Conservation (phyloP, 129 eudicot species). For the Tagetes erecta region DNA sequence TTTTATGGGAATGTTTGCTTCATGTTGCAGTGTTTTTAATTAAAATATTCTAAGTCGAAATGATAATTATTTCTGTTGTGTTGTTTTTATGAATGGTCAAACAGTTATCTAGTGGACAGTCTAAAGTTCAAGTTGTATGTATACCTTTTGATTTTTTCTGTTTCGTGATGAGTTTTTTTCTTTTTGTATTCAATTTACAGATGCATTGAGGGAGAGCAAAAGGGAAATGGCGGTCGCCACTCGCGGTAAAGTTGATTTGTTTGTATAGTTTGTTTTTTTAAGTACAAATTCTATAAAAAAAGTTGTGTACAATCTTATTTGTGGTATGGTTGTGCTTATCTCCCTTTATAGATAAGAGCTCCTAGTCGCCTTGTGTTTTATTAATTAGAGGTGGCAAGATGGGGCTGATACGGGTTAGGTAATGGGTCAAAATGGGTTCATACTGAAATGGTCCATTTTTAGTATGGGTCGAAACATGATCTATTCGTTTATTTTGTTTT, state of each 20-base stretch:
- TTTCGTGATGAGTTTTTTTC: not conserved
- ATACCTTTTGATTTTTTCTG: not conserved
- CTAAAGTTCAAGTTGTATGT: no score
- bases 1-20: not conserved
- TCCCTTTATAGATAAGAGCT: not conserved
- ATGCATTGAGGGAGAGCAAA: constrained; percentile 82
- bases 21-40: not conserved
- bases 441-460: not conserved
- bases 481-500: not conserved
- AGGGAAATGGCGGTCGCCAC: constrained; percentile 89
- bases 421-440: not conserved
- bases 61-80: not conserved
- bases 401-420: not conserved
- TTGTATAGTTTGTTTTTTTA: not conserved
- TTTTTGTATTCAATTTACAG: constrained; percentile 40
- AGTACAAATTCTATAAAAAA: not conserved
- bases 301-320: not conserved
- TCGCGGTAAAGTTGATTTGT: constrained; percentile 48
- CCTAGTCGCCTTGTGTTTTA: not conserved
- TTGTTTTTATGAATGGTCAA: not conserved
- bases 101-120: not conserved
- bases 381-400: not conserved
- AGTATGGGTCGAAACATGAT: not conserved
- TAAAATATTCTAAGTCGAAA: not conserved
- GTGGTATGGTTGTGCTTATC: not conserved